Percentiles rank a stretch among this genome's conserved stretches.
Conservation (phyloP, 352 stramenopile species). For the Blastocystis sp. region DNA sequence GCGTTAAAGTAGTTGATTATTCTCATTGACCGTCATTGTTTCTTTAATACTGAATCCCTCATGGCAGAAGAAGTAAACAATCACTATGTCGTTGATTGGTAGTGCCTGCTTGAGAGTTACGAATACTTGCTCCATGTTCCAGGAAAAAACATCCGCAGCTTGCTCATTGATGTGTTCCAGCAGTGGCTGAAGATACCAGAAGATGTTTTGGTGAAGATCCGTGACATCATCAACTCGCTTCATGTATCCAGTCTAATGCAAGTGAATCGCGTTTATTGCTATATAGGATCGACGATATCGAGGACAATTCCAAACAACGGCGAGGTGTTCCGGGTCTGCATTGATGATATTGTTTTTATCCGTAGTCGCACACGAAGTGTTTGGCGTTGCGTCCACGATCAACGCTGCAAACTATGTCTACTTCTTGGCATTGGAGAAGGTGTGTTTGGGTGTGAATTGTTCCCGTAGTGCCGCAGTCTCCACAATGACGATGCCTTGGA, state of each 20-base stretch:
- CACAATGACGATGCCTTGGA: constrained; percentile 71
- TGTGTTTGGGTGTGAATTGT: not conserved
- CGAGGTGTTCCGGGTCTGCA: constrained; percentile 67
- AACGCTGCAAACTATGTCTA: constrained; percentile 95
- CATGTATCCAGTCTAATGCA: constrained; percentile 82
- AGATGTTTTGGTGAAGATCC: constrained; percentile 61
- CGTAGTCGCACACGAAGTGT: constrained; percentile 82
- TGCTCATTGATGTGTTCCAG: constrained; percentile 77
- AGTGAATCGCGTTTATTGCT: constrained; percentile 86
- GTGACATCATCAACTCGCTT: constrained; percentile 67
- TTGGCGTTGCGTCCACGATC: constrained; percentile 82
- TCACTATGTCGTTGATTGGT: no score
- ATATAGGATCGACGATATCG: constrained; percentile 77
- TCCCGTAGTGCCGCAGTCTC: constrained; percentile 68
- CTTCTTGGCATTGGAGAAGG: constrained; percentile 81
- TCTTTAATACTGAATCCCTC: no score
- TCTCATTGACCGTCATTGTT: not conserved
- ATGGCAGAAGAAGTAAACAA: no score
- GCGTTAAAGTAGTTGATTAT: constrained; percentile 36
- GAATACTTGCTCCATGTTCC: constrained; percentile 72
- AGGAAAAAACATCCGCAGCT: constrained; percentile 74
- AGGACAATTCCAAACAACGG: constrained; percentile 88
- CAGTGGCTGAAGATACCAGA: constrained; percentile 63
- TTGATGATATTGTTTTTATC: not conserved
- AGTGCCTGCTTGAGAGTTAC: constrained; percentile 70